Conservation (phyloP, 2,329 filamentous ascomycete genomes). For the Penicillium sp. region DNA sequence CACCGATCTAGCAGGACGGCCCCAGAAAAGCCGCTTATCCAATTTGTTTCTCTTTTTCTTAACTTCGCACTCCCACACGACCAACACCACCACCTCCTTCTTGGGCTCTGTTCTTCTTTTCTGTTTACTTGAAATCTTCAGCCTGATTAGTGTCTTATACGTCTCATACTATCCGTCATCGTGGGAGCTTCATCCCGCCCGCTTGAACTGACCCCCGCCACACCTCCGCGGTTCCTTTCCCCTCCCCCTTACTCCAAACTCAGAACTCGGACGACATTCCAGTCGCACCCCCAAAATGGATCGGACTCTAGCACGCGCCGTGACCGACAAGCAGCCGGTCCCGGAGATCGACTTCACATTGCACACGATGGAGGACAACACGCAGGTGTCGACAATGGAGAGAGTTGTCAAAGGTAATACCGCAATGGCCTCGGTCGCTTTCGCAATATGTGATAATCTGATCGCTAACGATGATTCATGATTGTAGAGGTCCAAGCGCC, state of each 20-base stretch:
- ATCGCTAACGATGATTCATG: conserved; percentile 20
- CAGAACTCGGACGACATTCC: conserved; percentile 1
- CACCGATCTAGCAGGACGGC: conserved; percentile 11
- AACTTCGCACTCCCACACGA: conserved; percentile 19
- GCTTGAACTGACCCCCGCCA: conserved; percentile 12
- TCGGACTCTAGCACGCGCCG: conserved; percentile 71
- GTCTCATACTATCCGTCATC: conserved; percentile 4
- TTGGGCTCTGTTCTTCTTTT: conserved; percentile 2
- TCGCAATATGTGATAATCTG: not conserved
- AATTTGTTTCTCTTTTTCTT: conserved; percentile 28
- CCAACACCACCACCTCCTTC: conserved; percentile 4
- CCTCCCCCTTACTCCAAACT: conserved; percentile 9
- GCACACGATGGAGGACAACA: conserved; percentile 97
- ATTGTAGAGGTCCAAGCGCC: conserved; percentile 89
- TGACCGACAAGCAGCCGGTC: conserved; percentile 89
- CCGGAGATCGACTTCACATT: conserved; percentile 98
- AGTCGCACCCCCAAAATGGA: conserved; percentile 38
- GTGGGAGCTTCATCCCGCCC: conserved; percentile 15
- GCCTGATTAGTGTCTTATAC: not conserved
- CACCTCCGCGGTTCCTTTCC: conserved; percentile 14
- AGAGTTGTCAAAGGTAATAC: conserved; percentile 92
- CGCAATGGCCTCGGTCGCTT: conserved; percentile 7
- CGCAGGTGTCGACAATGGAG: conserved; percentile 91
- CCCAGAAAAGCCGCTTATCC: conserved; percentile 21
- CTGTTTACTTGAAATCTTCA: not conserved